Percentiles rank a stretch among this genome's conserved stretches.
Conservation (phyloP, 805 yeast genomes). For the Jamesozyma rosinii region DNA sequence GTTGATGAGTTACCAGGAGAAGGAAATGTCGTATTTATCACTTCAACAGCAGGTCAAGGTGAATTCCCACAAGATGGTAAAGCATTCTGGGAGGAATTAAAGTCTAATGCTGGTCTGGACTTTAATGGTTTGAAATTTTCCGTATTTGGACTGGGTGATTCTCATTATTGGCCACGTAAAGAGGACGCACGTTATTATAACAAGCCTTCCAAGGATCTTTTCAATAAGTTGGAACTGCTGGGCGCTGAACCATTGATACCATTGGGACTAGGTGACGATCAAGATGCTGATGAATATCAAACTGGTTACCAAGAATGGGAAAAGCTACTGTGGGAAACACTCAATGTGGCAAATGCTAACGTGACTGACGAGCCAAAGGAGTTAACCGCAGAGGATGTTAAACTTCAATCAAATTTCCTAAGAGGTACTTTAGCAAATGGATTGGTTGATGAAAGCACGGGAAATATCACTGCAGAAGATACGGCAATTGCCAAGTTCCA, state of each 20-base stretch:
- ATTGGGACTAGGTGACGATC: slow-evolving; percentile 90
- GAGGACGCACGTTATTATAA: slow-evolving; percentile 91
- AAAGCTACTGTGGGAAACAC: slow-evolving; percentile 70
- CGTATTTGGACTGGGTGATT: slow-evolving; percentile 88
- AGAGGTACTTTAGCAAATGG: slow-evolving; percentile 93
- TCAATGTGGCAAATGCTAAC: slow-evolving; percentile 74
- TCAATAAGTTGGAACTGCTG: slow-evolving; percentile 51
- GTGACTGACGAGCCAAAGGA: slow-evolving; percentile 89
- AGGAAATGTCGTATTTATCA: slow-evolving; percentile 57
- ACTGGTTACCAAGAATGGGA: slow-evolving; percentile 92
- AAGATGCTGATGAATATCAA: slow-evolving; percentile 89
- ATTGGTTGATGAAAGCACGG: slow-evolving; percentile 69
- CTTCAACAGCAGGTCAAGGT: slow-evolving; percentile 95
- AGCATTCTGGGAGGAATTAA: slow-evolving; percentile 66
- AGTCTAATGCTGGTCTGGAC: slow-evolving; percentile 54
- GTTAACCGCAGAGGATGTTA: slow-evolving; percentile 92
- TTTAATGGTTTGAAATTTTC: slow-evolving; percentile 53
- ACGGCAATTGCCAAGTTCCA: slow-evolving; percentile 95
- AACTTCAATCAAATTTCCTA: slow-evolving; percentile 72
- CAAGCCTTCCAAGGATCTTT: slow-evolving; percentile 75
- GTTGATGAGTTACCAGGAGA: slow-evolving; percentile 61
- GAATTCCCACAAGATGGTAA: slow-evolving; percentile 77
- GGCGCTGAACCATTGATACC: slow-evolving; percentile 70
- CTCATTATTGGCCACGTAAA: slow-evolving; percentile 94
- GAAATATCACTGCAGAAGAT: slow-evolving; percentile 82